A percentile compares a stretch with the other conserved stretches of the same genome.
Evolutionary conservation across 495 filamentous ascomycete genomes (phyloP).

Genomic region (Penicillium turbatum): DNA sequence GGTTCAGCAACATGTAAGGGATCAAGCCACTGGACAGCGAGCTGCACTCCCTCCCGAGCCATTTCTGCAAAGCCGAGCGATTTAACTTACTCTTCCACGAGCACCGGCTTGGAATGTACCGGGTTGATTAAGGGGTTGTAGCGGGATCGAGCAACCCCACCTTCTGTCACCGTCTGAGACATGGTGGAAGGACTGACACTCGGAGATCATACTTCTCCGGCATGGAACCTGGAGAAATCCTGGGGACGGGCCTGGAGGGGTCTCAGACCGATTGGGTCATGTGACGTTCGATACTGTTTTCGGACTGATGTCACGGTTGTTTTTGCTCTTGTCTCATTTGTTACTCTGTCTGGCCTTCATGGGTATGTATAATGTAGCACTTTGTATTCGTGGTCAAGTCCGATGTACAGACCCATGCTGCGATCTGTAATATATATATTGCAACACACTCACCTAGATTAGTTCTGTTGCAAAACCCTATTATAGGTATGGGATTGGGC

Average conservation of each 20-base stretch:
- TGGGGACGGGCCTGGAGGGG: background rate
- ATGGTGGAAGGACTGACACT: slow-evolving; percentile 2
- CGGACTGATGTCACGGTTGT: slow-evolving; percentile 17
- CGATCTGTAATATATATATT: no score
- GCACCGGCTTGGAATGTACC: slow-evolving; percentile 30
- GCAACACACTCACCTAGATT: no score
- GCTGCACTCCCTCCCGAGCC: background rate
- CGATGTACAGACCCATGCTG: no score
- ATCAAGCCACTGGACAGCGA: background rate
- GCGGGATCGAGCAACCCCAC: slow-evolving; percentile 11
- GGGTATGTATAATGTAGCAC: no score
- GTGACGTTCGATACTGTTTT: slow-evolving; percentile 15
- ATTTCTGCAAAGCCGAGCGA: background rate
- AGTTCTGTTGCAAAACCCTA: no score
- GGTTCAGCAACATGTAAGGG: background rate
- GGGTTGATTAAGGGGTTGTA: slow-evolving; percentile 42
- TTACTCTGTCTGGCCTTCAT: background rate
- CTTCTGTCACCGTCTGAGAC: slow-evolving; percentile 7
- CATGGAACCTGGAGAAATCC: background rate
- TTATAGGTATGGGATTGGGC: no score
- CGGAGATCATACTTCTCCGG: background rate
- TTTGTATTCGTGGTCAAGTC: no score
- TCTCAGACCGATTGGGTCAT: background rate
- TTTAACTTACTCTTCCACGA: slow-evolving; percentile 39
- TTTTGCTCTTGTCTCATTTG: background rate